These are phyloP conservation scores for Umbelopsis ramanniana DNA, from an alignment of 192 early-diverging fungal species.

Conservation along the genomic window DNA sequence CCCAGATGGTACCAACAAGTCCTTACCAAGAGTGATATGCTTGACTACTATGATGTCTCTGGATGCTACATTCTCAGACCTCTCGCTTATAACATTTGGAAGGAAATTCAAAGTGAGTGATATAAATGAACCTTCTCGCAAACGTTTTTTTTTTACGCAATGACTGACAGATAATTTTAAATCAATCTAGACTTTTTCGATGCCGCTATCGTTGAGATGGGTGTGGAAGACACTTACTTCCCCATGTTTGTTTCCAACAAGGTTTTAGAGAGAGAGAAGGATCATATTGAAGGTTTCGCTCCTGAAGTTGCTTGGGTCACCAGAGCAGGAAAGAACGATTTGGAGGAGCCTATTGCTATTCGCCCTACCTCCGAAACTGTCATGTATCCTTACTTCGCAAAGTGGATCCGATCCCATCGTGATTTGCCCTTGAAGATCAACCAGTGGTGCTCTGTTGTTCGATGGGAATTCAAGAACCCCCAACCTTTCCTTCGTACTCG, in stretches of 20 bases:
- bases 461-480: conserved; percentile 99
- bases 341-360: conserved; percentile 97
- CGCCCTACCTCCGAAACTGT: conserved; percentile 99
- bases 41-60: conserved; percentile 98
- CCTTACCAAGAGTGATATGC: conserved; percentile 91
- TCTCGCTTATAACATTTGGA: conserved; percentile 95
- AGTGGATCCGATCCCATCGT: conserved; percentile 97
- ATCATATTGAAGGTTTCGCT: conserved; percentile 99
- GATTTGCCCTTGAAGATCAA: conserved; percentile 96
- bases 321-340: conserved; percentile 87
- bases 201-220: conserved; percentile 84
- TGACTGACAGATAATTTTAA: background rate
- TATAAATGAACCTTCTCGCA: background rate
- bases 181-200: conserved; percentile 81
- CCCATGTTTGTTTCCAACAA: conserved; percentile 97
- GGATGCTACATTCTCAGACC: conserved; percentile 99
- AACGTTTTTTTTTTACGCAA: background rate
- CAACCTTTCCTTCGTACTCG: conserved; percentile 98
- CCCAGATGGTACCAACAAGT: conserved; percentile 93
- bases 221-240: conserved; percentile 98
- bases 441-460: conserved; percentile 99
- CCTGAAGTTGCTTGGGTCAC: conserved; percentile 99
- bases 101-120: conserved; percentile 83
- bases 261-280: conserved; percentile 95
- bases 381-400: conserved; percentile 99